Evolutionary conservation across 2,329 filamentous ascomycete genomes (phyloP), one percentile per base, ranked within the genome.

Genomic region (Sarocladiaceae sp.): DNA sequence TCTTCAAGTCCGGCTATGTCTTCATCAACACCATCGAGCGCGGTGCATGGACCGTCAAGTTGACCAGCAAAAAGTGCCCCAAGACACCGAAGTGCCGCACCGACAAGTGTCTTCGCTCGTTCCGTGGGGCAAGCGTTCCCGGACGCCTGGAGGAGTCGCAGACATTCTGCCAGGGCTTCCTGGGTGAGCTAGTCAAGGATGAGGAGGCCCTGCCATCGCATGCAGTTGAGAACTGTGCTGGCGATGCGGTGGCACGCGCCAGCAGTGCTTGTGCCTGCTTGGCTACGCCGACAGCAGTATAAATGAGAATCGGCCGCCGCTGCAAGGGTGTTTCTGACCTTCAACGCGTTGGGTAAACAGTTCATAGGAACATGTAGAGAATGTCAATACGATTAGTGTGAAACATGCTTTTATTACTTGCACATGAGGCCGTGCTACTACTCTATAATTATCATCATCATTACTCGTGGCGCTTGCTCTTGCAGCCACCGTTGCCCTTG

Each of bases 191-290:
- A 32, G 39, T 46, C 23, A 46, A 42, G 1, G 51, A 53, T 2
- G 47, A 48, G 27, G 26, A 20, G 7, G 18, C 46, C n/a, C 33
- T 53, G 6, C 51, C 50, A 15, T 37, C 37, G 34, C 52, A 52
- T 18, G 51, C 48, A 10, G 23, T 47, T 18, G 39, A 43, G 11
- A 50, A 45, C 6, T 53, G 51, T 39, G 45, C 44, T n/a, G 47
- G 42, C 34, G 29, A 49, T 15, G 31, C 44, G 11, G 44, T 53
- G 4, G 45, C 43, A 15, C 39, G 49, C 4, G 51, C 52, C 24
- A 52, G 50, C 49, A 51, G 48, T 11, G 51, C 51, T 6, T 53
- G 51, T 23, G 49, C 48, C 11, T 53, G 51, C 33, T 39, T 53
- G 10, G 50, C 51, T 4, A 50, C 45, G 29, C 45, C 50, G n/a